Base-by-base conservation (phyloP, 2,329 filamentous ascomycete genomes). In the Camptophora hylomeconis region DNA sequence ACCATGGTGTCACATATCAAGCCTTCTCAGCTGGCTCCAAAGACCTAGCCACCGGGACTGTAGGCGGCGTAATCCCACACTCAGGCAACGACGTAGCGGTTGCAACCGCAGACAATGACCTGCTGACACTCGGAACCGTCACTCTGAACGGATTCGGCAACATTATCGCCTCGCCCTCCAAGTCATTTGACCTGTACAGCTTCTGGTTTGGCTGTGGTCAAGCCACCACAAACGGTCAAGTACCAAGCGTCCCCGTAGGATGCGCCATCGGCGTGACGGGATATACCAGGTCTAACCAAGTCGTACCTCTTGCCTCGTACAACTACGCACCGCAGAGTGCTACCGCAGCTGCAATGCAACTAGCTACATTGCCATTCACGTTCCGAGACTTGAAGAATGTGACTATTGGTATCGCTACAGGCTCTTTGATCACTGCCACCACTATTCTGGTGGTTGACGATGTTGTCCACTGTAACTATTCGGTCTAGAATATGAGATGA, bases 351-450 rank as follows among this genome's bases (percentile, higher is more conserved):
- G n/a, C n/a, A n/a, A 26, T 31, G 22, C 11, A 6, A 6, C 12
- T 18, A 17, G 23, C 16, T 17, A 17, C 15, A 13, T 7, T 31
- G 14, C 29, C 28, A 9, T 10, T n/a, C 15, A 31, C 12, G 5
- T 31, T 31, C 28, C 13, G 21, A 14, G n/a, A 25, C 16, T 17
- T 31, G 13, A 15, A 26, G 20, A 31, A 24, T 12, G 28, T 25
- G 12, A 31, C 28, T 4, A 18, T 31, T 11, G 28, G 15, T 6
- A 14, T 31, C 11, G 22, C 23, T 11, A 25, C 29, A 17, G 20
- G 17, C 14, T 15, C 5, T 17, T 5, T 6, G 7, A 11, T 26
- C 17, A 11, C 17, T 6, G 17, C 29, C 2, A 13, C 22, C 10
- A 20, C 7, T 12, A 11, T 26, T 18, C 8, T 26, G 6, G 14